phyloP scores from a whole-genome alignment of 768 basidiomycete genomes.

The Suillus placidus region DNA sequence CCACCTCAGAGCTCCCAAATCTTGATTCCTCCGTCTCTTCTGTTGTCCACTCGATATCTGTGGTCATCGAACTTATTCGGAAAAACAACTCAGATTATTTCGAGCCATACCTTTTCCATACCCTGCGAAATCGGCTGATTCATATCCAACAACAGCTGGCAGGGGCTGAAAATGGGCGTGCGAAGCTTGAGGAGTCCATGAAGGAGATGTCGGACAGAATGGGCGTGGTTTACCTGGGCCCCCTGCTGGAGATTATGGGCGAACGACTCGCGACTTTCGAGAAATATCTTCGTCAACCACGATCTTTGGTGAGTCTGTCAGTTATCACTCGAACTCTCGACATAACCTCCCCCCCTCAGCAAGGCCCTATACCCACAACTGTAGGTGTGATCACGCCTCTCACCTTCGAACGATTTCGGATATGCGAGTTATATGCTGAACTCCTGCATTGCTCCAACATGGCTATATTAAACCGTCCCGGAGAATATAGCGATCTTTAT shows the following conservation, averaged over 20 bases:
- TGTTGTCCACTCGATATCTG: conserved; percentile 81
- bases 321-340: conserved; percentile 12
- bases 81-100: conserved; percentile 99
- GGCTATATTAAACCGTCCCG: conserved; percentile 86
- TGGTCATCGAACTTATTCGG: conserved; percentile 91
- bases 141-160: conserved; percentile 76
- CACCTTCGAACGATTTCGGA: conserved; percentile 93
- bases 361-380: conserved; percentile 69
- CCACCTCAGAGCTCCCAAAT: conserved; percentile 32
- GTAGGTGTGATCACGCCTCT: conserved; percentile 77
- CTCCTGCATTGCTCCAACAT: conserved; percentile 98
- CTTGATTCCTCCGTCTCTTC: conserved; percentile 70
- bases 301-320: conserved; percentile 66
- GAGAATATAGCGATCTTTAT: conserved; percentile 71
- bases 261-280: conserved; percentile 71
- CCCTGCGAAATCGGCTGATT: conserved; percentile 87
- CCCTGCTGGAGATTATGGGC: conserved; percentile 74
- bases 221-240: conserved; percentile 90
- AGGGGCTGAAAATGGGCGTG: conserved; percentile 59
- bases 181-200: conserved; percentile 71
- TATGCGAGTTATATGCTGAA: conserved; percentile 96
- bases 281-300: conserved; percentile 65
- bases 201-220: conserved; percentile 80
- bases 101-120: conserved; percentile 96
- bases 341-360: conserved; percentile 42